phyloP scores from a whole-genome alignment of 1,284 basidiomycete species.

The Ganoderma resinaceum region DNA sequence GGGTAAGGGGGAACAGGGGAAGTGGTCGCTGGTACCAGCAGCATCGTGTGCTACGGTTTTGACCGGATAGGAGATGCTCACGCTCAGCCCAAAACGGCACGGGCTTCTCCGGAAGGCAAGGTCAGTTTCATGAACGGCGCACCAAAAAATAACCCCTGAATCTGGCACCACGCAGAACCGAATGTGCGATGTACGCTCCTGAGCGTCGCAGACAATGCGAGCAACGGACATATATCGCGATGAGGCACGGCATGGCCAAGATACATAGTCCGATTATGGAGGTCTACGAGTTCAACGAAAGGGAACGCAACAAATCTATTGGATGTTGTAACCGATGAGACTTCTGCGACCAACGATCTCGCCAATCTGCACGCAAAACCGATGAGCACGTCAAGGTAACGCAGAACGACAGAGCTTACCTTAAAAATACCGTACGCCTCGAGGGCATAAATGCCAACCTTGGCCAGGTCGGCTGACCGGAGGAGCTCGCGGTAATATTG shows the following conservation, averaged over 20 bases:
- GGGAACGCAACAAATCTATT: slow-evolving; percentile 50
- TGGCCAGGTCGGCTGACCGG: slow-evolving; percentile 80
- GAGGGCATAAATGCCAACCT: slow-evolving; percentile 84
- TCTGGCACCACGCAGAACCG: background rate
- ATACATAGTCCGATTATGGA: slow-evolving; percentile 24
- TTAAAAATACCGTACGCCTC: slow-evolving; percentile 92
- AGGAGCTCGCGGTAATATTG: slow-evolving; percentile 77
- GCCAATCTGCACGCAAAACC: slow-evolving; percentile 65
- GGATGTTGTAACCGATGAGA: slow-evolving; percentile 84
- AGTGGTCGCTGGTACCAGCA: background rate
- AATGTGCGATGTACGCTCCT: background rate
- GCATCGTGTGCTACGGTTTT: background rate
- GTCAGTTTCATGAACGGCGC: background rate
- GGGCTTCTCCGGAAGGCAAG: background rate
- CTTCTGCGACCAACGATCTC: slow-evolving; percentile 90
- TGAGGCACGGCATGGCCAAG: background rate
- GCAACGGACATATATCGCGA: background rate
- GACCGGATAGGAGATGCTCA: background rate
- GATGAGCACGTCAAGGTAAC: background rate
- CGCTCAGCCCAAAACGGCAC: background rate
- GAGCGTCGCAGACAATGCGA: background rate
- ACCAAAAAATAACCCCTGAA: too few relatives aligned
- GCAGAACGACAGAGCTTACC: slow-evolving; percentile 46
- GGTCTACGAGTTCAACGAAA: slow-evolving; percentile 23
- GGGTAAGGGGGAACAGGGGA: background rate